Evolutionary conservation across 2,329 filamentous ascomycete species (phyloP).

Genomic region (Leptographium lundbergii): DNA sequence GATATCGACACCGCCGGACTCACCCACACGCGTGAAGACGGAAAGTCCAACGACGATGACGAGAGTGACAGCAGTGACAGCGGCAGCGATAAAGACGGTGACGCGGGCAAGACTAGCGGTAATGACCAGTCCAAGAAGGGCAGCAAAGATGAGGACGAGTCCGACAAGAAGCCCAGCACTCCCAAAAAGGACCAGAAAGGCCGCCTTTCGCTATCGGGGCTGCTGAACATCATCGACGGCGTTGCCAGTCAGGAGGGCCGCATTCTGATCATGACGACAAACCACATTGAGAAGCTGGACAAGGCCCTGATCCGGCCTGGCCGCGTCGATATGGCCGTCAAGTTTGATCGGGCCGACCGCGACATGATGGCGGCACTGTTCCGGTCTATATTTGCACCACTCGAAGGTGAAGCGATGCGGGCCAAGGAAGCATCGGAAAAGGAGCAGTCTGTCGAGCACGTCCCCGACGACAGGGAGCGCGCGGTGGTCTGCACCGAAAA

Average conservation of each 20-base stretch:
- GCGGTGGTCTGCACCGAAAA: conserved; percentile 20
- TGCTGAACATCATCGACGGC: conserved; percentile 73
- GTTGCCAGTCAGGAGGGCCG: conserved; percentile 51
- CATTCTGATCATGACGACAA: conserved; percentile 55
- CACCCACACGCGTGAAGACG: conserved; percentile 41
- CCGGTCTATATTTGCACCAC: conserved; percentile 41
- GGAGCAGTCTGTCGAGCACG: not conserved
- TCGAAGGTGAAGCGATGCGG: conserved; percentile 25
- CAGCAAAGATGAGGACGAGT: not conserved
- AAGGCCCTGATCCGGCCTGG: conserved; percentile 50
- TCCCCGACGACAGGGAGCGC: not conserved
- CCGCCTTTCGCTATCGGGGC: conserved; percentile 55
- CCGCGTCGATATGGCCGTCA: conserved; percentile 46
- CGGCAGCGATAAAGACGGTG: conserved; percentile 6
- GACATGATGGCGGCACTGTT: conserved; percentile 43
- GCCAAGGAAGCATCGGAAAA: not conserved
- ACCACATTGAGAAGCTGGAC: conserved; percentile 48
- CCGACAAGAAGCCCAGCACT: not conserved
- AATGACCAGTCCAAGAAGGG: conserved; percentile 3
- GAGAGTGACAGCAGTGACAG: conserved; percentile 7
- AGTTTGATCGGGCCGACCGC: conserved; percentile 41
- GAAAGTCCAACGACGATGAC: conserved; percentile 3
- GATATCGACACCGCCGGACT: conserved; percentile 65
- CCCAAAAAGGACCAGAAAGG: conserved; percentile 2
- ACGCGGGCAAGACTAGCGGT: not conserved